A percentile compares a stretch with the other conserved stretches of the same genome.
Conservation (phyloP, 441 rosid genomes). For the Erodium moschatum region DNA sequence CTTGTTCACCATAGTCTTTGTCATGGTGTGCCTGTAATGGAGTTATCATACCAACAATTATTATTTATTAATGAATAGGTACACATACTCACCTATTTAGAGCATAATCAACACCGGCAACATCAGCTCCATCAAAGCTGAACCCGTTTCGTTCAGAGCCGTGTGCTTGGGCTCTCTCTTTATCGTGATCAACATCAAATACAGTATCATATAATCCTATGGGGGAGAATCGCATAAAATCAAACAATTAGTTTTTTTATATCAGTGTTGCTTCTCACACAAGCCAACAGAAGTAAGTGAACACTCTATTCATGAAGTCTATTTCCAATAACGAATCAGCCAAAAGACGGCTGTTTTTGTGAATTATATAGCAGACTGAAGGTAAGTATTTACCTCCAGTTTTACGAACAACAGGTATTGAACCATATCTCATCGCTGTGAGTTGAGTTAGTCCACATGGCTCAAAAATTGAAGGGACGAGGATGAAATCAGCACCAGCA, state of each 20-base stretch:
- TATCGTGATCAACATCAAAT: constrained; percentile 84
- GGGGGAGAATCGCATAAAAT: constrained; percentile 18
- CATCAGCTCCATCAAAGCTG: constrained; percentile 81
- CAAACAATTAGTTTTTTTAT: constrained; percentile 11
- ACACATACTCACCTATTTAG: constrained; percentile 52
- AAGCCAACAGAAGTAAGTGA: neutral
- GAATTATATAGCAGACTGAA: constrained; percentile 7
- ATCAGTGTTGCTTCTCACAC: neutral
- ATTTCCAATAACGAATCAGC: neutral
- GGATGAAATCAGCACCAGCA: constrained; percentile 88
- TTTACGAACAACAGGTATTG: constrained; percentile 81
- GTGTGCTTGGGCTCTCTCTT: constrained; percentile 73
- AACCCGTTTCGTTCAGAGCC: constrained; percentile 87
- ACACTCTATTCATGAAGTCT: neutral
- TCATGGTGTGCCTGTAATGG: neutral
- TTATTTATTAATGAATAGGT: neutral
- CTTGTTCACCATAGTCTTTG: neutral
- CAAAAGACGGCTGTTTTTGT: neutral
- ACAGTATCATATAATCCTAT: constrained; percentile 88
- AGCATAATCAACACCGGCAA: constrained; percentile 76
- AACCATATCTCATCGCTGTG: constrained; percentile 93
- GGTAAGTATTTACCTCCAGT: constrained; percentile 63
- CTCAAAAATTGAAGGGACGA: constrained; percentile 93
- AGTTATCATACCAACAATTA: neutral
- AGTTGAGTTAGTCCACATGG: constrained; percentile 97